A percentile compares a stretch with the other conserved stretches of the same genome.
Conservation (phyloP, 352 stramenopile species). For the Thalassiosira exigua region DNA sequence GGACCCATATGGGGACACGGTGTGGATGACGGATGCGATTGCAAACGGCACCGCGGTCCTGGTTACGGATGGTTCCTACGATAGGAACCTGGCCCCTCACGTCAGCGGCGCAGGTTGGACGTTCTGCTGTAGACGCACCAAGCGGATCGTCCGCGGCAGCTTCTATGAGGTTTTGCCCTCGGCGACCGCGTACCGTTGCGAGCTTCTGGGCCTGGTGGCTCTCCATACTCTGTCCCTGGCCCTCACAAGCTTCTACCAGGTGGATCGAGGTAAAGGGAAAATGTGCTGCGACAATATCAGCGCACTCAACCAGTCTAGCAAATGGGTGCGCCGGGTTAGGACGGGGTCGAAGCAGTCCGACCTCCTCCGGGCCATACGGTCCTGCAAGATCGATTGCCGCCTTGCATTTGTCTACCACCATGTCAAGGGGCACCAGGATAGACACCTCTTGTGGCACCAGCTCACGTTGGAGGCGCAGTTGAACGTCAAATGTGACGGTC, state of each 20-base stretch:
- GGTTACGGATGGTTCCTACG: slow-evolving; percentile 34
- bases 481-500: slow-evolving; percentile 3
- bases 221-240: background rate
- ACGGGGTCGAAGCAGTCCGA: background rate
- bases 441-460: slow-evolving; percentile 1
- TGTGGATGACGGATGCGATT: background rate
- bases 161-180: slow-evolving; percentile 11
- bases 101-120: slow-evolving; percentile 23
- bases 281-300: slow-evolving; percentile 6
- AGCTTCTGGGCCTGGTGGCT: background rate
- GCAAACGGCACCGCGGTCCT: background rate
- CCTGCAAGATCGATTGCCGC: background rate
- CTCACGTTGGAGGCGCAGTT: slow-evolving; percentile 10
- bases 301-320: background rate
- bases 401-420: background rate
- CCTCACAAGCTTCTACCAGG: background rate
- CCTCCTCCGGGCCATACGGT: background rate
- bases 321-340: background rate
- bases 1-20: background rate
- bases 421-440: background rate
- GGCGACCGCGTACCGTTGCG: background rate
- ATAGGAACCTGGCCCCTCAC: background rate
- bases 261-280: background rate
- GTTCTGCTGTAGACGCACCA: background rate
- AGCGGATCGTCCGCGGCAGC: background rate